phyloP scores from a whole-genome alignment of 2,329 filamentous ascomycete genomes.

The Chrysosporium keratinophilum region DNA sequence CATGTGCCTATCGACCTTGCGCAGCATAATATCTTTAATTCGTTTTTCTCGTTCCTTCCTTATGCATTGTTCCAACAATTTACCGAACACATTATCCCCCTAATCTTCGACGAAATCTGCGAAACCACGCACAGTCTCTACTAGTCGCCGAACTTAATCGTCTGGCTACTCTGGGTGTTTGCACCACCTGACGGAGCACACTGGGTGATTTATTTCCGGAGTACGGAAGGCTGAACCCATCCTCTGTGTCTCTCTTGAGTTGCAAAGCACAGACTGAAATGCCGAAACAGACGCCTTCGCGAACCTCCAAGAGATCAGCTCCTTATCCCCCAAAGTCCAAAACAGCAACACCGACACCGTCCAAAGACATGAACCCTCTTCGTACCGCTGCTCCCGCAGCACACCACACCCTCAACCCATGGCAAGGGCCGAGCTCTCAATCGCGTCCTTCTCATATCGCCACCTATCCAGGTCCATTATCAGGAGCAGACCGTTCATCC shows the following conservation, averaged over 20 bases:
- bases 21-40: neutral
- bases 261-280: constrained; percentile 15
- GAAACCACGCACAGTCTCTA: neutral
- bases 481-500: neutral
- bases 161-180: neutral
- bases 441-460: constrained; percentile 8
- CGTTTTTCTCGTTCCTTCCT: neutral
- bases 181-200: constrained; percentile 2
- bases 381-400: constrained; percentile 3
- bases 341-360: neutral
- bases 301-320: constrained; percentile 13
- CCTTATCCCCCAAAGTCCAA: constrained; percentile 13
- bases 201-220: constrained; percentile 3
- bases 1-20: neutral
- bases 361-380: constrained; percentile 14
- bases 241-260: constrained; percentile 9
- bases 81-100: neutral
- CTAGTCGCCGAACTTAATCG: neutral
- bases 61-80: neutral
- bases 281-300: constrained; percentile 17
- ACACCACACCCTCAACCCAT: constrained; percentile 8
- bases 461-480: constrained; percentile 15
- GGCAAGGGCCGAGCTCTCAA: constrained; percentile 8
- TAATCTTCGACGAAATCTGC: neutral
- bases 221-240: constrained; percentile 6